Base-by-base conservation (phyloP, 352 stramenopile species). In the Pythium grandisporangium region DNA sequence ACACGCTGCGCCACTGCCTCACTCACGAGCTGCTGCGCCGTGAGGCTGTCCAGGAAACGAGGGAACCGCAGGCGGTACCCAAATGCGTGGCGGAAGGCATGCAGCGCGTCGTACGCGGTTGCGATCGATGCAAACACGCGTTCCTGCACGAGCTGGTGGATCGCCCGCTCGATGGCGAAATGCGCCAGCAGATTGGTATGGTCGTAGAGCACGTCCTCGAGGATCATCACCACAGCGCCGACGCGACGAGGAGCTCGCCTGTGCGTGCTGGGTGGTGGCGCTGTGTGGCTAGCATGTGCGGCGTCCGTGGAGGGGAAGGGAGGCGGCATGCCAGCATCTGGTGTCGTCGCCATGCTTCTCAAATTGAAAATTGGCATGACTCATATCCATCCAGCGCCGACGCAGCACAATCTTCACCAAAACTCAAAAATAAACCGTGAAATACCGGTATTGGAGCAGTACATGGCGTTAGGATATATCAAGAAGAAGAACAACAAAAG, bases 201-300 rank as follows among this genome's bases (percentile, higher is more conserved):
- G 49, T 90, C 76, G 53, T 87, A 93, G 27, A 93, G 57, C 27
- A 93, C 79, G 56, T 93, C 79, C 42, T 93, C 79, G 19, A 93
- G 64, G 53, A 86, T 89, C 63, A 93, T 85, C 29, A 84, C 71
- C 14, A 93, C 58, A 1, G 79, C 79, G 29, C 84, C 67, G 25
- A 93, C 66, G 34, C 75, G 75, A n/a, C 75, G 63, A 34, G 61
- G 61, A 49, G 66, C n/a, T n/a, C n/a, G n/a, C n/a, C n/a, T n/a
- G n/a, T n/a, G n/a, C n/a, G n/a, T n/a, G n/a, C n/a, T n/a, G n/a
- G n/a, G n/a, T n/a, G n/a, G n/a, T n/a, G n/a, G n/a, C n/a, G n/a
- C n/a, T n/a, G n/a, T n/a, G n/a, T n/a, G n/a, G n/a, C n/a, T n/a
- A n/a, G n/a, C n/a, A n/a, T n/a, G n/a, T n/a, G n/a, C n/a, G n/a